Conservation (phyloP, 1,284 basidiomycete genomes). For the Trametes sp. region DNA sequence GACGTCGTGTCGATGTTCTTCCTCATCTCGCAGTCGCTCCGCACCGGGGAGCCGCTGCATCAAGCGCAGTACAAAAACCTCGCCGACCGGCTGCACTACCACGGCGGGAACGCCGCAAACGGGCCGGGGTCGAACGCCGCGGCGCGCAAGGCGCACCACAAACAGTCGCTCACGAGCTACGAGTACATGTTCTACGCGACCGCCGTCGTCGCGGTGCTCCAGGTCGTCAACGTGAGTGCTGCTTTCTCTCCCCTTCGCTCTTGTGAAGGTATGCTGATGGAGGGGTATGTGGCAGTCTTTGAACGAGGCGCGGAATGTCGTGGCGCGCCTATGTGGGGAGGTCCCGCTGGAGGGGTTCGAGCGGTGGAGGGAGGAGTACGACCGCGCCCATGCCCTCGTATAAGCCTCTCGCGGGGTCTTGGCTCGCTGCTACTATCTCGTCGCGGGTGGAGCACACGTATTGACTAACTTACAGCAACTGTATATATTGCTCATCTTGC, state of each 20-base stretch:
- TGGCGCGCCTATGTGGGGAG: conserved; percentile 54
- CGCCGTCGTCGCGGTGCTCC: conserved; percentile 53
- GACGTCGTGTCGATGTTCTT: conserved; percentile 55
- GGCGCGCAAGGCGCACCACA: conserved; percentile 35
- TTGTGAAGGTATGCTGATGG: conserved; percentile 1
- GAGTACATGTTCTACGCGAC: conserved; percentile 57
- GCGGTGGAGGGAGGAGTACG: conserved; percentile 47
- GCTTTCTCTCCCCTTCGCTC: neutral
- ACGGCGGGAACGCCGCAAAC: conserved; percentile 39
- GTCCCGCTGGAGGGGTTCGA: conserved; percentile 54
- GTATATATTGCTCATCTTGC: too few relatives aligned
- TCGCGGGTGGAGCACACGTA: neutral
- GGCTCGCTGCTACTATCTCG: neutral
- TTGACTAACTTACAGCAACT: neutral
- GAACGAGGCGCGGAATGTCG: conserved; percentile 52
- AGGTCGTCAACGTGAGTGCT: conserved; percentile 50
- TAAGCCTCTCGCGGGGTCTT: neutral
- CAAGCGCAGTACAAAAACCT: conserved; percentile 53
- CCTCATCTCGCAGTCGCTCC: conserved; percentile 54
- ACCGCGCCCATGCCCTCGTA: conserved; percentile 30
- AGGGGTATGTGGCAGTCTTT: conserved; percentile 45
- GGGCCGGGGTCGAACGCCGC: conserved; percentile 20
- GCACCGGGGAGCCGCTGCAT: conserved; percentile 55
- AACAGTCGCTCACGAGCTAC: conserved; percentile 43
- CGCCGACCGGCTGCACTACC: conserved; percentile 53